Evolutionary conservation across 768 basidiomycete species (phyloP), one percentile per base, ranked within the genome.

Genomic region (Naganishia vaughanmartiniae): DNA sequence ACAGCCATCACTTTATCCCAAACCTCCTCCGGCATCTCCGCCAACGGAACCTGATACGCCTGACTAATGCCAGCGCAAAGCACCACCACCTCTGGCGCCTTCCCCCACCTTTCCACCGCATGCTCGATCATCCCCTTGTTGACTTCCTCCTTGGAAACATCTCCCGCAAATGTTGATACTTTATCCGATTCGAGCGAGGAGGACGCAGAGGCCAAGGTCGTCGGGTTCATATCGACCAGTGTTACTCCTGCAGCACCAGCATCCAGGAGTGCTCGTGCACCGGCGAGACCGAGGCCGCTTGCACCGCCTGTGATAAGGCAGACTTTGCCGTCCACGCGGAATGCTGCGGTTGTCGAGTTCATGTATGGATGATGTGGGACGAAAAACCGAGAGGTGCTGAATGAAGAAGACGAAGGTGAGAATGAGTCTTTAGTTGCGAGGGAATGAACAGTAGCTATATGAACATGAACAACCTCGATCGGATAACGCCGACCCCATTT

Each of bases 1-100:
- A 54, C 51, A 33, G 34, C 28, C 33, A 68, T 68, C 54, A 68
- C 67, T n/a, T 54, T 55, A 56, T 68, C 67, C 48, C 48, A 68
- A 12, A 46, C 54, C 54, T 68, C 67, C 60, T 63, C 60, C 60
- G 36, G 39, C 60, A 63, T 63, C n/a, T 63, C 60, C 42, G 42
- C 60, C 60, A 63, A 45, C 42, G 60, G 60, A 7, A 68, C 54
- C 42, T 54, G 53, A 30, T n/a, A 39, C 19, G 54, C 67, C 39
- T 68, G 67, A 7, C 28, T 34, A 36, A 68, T 68, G 19, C 67
- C 67, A 6, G 67, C 67, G 30, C 54, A 54, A 28, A 68, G 36
- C 31, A 68, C 67, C 19, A 55, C 54, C 34, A 68, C 54, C 33
- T 68, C 67, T 4, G 60, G 60, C n/a, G 36, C 33, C 54, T 56